A percentile compares a stretch with the other conserved stretches of the same genome.
These are phyloP conservation scores for Seminavis robusta DNA, from an alignment of 108 stramenopile genomes.

Conservation along the genomic window DNA sequence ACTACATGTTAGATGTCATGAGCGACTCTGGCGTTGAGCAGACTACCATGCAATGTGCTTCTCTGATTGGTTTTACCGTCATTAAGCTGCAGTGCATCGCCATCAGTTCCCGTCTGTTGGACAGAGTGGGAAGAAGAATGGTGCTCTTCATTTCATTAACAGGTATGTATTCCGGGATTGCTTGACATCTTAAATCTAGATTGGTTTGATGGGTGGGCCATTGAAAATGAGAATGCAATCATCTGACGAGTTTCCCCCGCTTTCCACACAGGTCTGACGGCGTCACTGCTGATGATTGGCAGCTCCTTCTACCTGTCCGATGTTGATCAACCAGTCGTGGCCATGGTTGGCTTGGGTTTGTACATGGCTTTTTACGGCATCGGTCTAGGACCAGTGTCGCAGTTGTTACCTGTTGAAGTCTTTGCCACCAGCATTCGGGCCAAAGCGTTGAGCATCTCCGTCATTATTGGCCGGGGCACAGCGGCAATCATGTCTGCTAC, in stretches of 20 bases:
- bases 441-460: slow-evolving; percentile 84
- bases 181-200: neutral
- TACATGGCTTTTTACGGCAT: slow-evolving; percentile 80
- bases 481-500: slow-evolving; percentile 81
- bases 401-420: slow-evolving; percentile 86
- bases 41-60: slow-evolving; percentile 20
- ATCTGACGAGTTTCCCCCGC: neutral
- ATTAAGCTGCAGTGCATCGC: slow-evolving; percentile 39
- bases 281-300: slow-evolving; percentile 1
- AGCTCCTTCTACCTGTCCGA: neutral
- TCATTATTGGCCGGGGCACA: slow-evolving; percentile 74
- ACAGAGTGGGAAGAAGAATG: slow-evolving; percentile 52
- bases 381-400: slow-evolving; percentile 84
- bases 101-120: slow-evolving; percentile 44
- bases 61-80: slow-evolving; percentile 44
- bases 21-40: slow-evolving; percentile 42
- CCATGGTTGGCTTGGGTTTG: slow-evolving; percentile 35
- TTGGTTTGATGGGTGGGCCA: slow-evolving; percentile 23
- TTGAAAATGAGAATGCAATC: too few relatives aligned
- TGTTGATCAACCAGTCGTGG: slow-evolving; percentile 15
- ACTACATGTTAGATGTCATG: slow-evolving; percentile 53
- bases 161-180: slow-evolving; percentile 5
- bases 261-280: slow-evolving; percentile 15
- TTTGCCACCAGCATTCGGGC: slow-evolving; percentile 81
- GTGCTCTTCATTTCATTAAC: slow-evolving; percentile 59